These are phyloP conservation scores for Pichia paraexigua DNA, from an alignment of 805 yeast genomes.

Conservation along the genomic window DNA sequence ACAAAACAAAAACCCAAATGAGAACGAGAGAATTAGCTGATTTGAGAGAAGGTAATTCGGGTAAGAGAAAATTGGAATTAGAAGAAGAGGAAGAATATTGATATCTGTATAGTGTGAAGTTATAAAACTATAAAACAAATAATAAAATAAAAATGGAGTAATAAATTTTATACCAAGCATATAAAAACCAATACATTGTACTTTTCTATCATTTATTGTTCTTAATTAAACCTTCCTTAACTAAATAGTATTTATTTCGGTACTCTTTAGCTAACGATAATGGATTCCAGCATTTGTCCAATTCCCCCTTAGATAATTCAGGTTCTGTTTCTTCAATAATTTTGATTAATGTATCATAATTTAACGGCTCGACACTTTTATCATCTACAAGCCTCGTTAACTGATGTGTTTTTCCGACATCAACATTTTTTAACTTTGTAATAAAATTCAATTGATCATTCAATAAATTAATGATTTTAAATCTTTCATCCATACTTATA, in stretches of 20 bases:
- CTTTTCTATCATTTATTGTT: slow-evolving; percentile 18
- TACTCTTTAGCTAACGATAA: slow-evolving; percentile 26
- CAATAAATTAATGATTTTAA: slow-evolving; percentile 28
- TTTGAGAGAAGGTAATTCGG: slow-evolving; percentile 49
- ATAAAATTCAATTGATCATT: slow-evolving; percentile 45
- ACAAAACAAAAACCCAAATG: slow-evolving; percentile 73
- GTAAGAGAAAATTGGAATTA: slow-evolving; percentile 63
- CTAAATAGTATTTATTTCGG: slow-evolving; percentile 34
- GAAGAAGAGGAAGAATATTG: slow-evolving; percentile 36
- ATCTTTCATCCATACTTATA: slow-evolving; percentile 23
- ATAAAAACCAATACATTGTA: no score
- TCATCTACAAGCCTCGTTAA: slow-evolving; percentile 26
- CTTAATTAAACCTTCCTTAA: slow-evolving; percentile 40
- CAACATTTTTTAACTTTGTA: slow-evolving; percentile 34
- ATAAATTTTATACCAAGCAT: not conserved
- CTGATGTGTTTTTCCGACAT: slow-evolving; percentile 7
- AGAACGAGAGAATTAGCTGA: slow-evolving; percentile 70
- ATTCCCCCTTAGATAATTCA: slow-evolving; percentile 33
- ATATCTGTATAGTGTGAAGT: not conserved
- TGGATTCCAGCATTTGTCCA: slow-evolving; percentile 35
- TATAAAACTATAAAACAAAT: not conserved
- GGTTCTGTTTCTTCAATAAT: slow-evolving; percentile 19
- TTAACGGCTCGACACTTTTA: slow-evolving; percentile 16
- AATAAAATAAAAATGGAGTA: not conserved
- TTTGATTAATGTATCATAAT: slow-evolving; percentile 25